These are phyloP conservation scores for Gossypium sturtianum DNA, from an alignment of 345 rosid species.

Conservation along the genomic window DNA sequence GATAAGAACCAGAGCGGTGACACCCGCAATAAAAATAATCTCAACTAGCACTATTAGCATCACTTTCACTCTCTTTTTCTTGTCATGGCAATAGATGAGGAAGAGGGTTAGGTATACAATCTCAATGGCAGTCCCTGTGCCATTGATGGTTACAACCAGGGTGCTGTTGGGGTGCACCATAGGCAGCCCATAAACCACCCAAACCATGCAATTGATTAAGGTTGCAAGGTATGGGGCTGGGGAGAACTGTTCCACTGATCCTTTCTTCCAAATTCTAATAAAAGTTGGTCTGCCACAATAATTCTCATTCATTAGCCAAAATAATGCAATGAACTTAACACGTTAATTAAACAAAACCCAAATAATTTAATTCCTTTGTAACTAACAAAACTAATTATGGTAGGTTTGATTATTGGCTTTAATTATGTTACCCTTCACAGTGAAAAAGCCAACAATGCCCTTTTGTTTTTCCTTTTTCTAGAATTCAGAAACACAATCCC, in stretches of 20 bases:
- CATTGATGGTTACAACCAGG: constrained; percentile 71
- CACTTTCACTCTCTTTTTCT: constrained; percentile 35
- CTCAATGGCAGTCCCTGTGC: constrained; percentile 56
- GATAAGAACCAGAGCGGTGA: constrained; percentile 36
- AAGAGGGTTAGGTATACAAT: constrained; percentile 43
- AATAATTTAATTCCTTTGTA: background rate
- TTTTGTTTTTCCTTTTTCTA: background rate
- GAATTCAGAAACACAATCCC: no score
- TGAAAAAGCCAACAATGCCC: background rate
- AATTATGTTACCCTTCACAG: background rate
- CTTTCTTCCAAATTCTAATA: constrained; percentile 54
- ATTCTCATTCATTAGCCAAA: background rate
- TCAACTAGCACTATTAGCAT: constrained; percentile 26
- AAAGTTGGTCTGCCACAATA: constrained; percentile 70
- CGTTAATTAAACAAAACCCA: background rate
- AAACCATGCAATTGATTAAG: constrained; percentile 65
- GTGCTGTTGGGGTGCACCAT: constrained; percentile 60
- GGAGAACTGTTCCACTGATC: constrained; percentile 74
- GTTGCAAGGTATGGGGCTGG: constrained; percentile 75
- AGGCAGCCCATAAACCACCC: constrained; percentile 86
- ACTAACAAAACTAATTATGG: background rate
- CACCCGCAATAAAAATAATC: constrained; percentile 26
- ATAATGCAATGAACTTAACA: background rate
- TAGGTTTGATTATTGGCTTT: background rate
- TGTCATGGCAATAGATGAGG: constrained; percentile 31